These are phyloP conservation scores for Claviceps capensis DNA, from an alignment of 2,329 filamentous ascomycete species.

Conservation along the genomic window DNA sequence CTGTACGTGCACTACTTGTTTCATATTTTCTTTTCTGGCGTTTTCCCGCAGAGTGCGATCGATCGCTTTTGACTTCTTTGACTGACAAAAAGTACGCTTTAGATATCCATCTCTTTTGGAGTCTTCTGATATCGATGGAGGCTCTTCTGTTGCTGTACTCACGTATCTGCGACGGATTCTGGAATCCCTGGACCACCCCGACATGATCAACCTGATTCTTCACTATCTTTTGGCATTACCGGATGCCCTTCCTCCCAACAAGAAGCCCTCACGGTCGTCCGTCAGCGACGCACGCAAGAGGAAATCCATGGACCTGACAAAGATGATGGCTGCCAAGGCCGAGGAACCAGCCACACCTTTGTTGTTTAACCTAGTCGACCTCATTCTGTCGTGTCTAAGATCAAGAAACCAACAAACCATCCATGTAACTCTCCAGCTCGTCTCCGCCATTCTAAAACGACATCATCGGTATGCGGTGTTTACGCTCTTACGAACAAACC, in stretches of 20 bases:
- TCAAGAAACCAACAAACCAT: slow-evolving; percentile 83
- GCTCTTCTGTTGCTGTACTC: slow-evolving; percentile 88
- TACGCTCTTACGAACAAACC: slow-evolving; percentile 57
- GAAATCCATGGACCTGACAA: slow-evolving; percentile 79
- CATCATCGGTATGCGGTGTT: slow-evolving; percentile 79
- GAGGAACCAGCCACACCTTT: slow-evolving; percentile 65
- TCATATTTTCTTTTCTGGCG: too few relatives aligned
- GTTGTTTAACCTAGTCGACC: slow-evolving; percentile 84
- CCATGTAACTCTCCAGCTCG: slow-evolving; percentile 72
- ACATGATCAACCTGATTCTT: slow-evolving; percentile 87
- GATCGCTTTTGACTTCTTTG: not conserved
- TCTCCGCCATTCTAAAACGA: slow-evolving; percentile 72
- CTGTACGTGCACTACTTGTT: slow-evolving; percentile 42
- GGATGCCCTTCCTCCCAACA: slow-evolving; percentile 29
- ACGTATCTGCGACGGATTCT: slow-evolving; percentile 87
- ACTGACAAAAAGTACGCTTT: not conserved
- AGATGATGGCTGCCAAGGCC: slow-evolving; percentile 60
- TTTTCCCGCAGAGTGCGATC: not conserved
- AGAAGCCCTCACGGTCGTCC: slow-evolving; percentile 30
- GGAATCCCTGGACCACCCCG: slow-evolving; percentile 80
- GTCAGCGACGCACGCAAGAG: slow-evolving; percentile 62
- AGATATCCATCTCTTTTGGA: slow-evolving; percentile 92
- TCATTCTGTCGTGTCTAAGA: slow-evolving; percentile 71
- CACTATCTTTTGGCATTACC: slow-evolving; percentile 81
- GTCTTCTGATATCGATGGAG: slow-evolving; percentile 92